Percentiles rank a stretch among this genome's conserved stretches.
Evolutionary conservation across 2,329 filamentous ascomycete genomes (phyloP).

Genomic region (Boeremia exigua): DNA sequence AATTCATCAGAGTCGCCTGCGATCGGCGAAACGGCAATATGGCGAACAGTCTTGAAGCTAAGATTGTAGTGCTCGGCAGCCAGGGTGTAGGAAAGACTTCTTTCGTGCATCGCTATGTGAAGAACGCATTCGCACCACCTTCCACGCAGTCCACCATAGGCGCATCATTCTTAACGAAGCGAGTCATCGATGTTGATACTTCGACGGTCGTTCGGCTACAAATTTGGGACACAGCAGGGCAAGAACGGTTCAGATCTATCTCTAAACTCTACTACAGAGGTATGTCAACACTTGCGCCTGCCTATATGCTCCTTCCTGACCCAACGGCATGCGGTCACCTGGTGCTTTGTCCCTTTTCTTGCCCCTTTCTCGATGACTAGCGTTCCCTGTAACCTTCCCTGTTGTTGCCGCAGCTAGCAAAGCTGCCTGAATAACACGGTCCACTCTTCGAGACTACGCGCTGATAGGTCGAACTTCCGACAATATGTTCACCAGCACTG

Average conservation of each 20-base stretch:
- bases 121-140: slow-evolving; percentile 70
- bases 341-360: neutral
- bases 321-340: neutral
- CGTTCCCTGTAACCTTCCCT: slow-evolving; percentile 3
- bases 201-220: slow-evolving; percentile 89
- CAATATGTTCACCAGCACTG: neutral
- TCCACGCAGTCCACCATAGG: slow-evolving; percentile 57
- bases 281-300: slow-evolving; percentile 25
- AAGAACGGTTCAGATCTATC: slow-evolving; percentile 94
- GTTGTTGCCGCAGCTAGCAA: slow-evolving; percentile 4
- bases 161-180: slow-evolving; percentile 66
- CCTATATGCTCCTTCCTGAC: neutral
- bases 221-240: slow-evolving; percentile 95
- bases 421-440: slow-evolving; percentile 18
- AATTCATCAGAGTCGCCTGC: neutral
- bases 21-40: slow-evolving; percentile 19
- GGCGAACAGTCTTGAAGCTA: slow-evolving; percentile 71
- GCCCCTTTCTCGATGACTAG: slow-evolving; percentile 14
- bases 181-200: slow-evolving; percentile 77
- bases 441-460: slow-evolving; percentile 1
- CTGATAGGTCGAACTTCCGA: slow-evolving; percentile 6
- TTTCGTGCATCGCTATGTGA: slow-evolving; percentile 77
- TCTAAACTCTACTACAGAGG: slow-evolving; percentile 90
- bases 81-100: slow-evolving; percentile 83
- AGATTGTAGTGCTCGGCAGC: slow-evolving; percentile 80